Evolutionary conservation across 257 asterid genomes (phyloP).

Genomic region (Solanum raphanifolium): DNA sequence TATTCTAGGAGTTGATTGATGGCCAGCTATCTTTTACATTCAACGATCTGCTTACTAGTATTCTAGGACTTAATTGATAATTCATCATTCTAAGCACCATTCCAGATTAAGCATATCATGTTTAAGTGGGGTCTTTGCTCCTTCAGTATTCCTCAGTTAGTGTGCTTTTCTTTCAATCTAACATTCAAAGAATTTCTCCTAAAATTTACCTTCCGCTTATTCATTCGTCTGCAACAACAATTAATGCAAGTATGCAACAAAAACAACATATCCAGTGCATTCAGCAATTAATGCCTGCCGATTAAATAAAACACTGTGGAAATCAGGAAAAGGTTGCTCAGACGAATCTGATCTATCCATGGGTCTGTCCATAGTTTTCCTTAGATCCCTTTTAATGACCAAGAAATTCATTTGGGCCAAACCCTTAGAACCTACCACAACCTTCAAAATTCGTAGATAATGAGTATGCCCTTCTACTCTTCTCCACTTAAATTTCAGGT

Average conservation of each 20-base stretch:
- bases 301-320: not conserved
- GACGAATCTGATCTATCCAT: not conserved
- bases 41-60: not conserved
- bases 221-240: not conserved
- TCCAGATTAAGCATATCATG: not conserved
- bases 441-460: not conserved
- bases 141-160: not conserved
- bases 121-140: not conserved
- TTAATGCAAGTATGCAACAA: not conserved
- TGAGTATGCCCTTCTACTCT: not conserved
- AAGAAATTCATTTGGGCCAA: not conserved
- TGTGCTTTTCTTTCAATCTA: not conserved
- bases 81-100: not conserved
- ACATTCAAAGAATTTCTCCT: not conserved
- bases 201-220: not conserved
- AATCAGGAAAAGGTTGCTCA: not conserved
- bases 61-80: not conserved
- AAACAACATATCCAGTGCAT: not conserved
- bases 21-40: not conserved
- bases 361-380: not conserved
- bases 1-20: not conserved
- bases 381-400: not conserved
- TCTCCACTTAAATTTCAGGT: not conserved
- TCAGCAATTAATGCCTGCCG: not conserved
- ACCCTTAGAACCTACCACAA: not conserved